Evolutionary conservation across 2,329 filamentous ascomycete species (phyloP).

Genomic region (Blumeriella jaapii): DNA sequence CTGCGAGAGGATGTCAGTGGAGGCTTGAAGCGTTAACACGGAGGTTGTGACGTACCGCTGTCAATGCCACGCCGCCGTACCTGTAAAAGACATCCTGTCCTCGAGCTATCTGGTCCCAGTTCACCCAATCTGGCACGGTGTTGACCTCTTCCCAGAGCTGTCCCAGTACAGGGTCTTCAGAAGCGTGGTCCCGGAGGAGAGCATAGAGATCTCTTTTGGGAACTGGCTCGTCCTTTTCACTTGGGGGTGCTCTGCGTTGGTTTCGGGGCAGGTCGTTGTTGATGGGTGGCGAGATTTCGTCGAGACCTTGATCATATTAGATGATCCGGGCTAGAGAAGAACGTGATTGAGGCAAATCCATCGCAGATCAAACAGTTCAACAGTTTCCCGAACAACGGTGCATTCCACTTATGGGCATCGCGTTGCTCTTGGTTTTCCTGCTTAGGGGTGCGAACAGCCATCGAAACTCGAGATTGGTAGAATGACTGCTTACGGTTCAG

Average conservation of each 20-base stretch:
- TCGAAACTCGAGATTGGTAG: no score
- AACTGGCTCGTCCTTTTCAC: conserved; percentile 27
- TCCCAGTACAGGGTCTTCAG: conserved; percentile 40
- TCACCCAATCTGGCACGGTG: conserved; percentile 61
- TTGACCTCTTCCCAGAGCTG: conserved; percentile 56
- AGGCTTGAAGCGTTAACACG: not conserved
- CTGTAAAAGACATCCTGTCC: conserved; percentile 71
- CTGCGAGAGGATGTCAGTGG: conserved; percentile 7
- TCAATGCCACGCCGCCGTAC: conserved; percentile 57
- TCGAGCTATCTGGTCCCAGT: conserved; percentile 63
- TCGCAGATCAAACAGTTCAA: no score
- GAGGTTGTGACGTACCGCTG: conserved; percentile 32
- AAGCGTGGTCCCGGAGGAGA: conserved; percentile 46
- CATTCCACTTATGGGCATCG: no score
- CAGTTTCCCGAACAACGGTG: no score
- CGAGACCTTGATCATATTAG: conserved; percentile 33
- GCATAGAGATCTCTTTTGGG: conserved; percentile 47
- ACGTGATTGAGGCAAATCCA: no score
- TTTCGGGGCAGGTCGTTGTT: conserved; percentile 17
- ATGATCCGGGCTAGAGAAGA: not conserved
- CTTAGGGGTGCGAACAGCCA: no score
- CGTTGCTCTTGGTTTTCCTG: no score
- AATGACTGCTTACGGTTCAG: conserved; percentile 33
- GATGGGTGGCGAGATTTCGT: conserved; percentile 43
- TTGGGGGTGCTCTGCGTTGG: conserved; percentile 27